Evolutionary conservation across 1,284 basidiomycete species (phyloP), one percentile per base, ranked within the genome.

Genomic region (Ceratobasidium sp.): DNA sequence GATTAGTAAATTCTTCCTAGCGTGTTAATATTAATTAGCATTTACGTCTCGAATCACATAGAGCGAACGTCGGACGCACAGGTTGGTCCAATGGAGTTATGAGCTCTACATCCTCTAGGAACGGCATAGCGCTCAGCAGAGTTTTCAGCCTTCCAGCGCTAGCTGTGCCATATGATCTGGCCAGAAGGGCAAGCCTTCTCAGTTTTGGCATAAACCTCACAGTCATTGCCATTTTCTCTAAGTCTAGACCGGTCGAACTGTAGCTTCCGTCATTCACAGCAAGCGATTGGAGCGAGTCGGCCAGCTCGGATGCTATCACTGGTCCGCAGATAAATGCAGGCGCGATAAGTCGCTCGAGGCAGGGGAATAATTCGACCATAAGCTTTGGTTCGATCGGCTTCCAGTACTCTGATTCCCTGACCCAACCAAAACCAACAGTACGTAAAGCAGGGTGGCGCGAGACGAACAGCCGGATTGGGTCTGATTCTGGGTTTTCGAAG

Each of bases 391-490:
- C 58, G 3, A 44, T 44, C 14, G 8, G 18, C 7, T 9, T n/a
- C 2, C 2, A 38, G 58, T 61, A 59, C 2, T 21, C 18, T 6
- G 5, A 28, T 13, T 43, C 38, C 26, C 2, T 18, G 26, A 28
- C 52, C 57, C 57, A 59, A 16, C 57, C 57, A 13, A 59, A 13
- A 21, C 57, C 35, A n/a, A 59, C 21, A 21, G 57, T 43, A 7
- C 23, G 13, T 14, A 59, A 11, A 5, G 16, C 35, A 9, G 57
- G 38, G 13, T 59, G 57, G 21, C 38, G 57, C 18, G 14, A 9
- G 38, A 59, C 16, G n/a, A 59, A 59, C 7, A 2, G 5, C 1
- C n/a, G 32, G n/a, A 59, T 30, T 9, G 35, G 35, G n/a, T 35
- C 23, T 8, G 32, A 21, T 18, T 59, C 18, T 18, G 57, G 57